Conservation (phyloP, 805 yeast species). For the Kazachstania kunashirensis region DNA sequence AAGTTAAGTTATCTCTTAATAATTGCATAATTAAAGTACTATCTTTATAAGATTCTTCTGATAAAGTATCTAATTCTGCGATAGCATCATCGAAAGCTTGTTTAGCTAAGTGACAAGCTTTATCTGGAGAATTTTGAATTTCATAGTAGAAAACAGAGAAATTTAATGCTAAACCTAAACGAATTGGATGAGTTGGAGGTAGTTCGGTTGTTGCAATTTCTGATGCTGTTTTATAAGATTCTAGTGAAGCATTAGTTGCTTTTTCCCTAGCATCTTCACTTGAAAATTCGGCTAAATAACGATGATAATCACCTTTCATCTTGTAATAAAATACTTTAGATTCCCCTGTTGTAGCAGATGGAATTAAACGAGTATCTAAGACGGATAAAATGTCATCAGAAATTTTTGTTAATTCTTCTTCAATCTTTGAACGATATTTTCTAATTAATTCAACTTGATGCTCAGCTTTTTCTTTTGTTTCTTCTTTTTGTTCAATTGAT, state of each 20-base stretch:
- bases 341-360: slow-evolving; percentile 89
- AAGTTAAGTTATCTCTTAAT: slow-evolving; percentile 91
- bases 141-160: slow-evolving; percentile 96
- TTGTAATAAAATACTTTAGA: slow-evolving; percentile 94
- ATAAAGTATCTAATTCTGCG: slow-evolving; percentile 91
- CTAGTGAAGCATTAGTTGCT: slow-evolving; percentile 83
- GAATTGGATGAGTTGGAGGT: slow-evolving; percentile 95
- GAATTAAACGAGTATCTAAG: slow-evolving; percentile 76
- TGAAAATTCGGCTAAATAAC: slow-evolving; percentile 94
- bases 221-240: slow-evolving; percentile 87
- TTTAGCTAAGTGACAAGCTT: slow-evolving; percentile 96
- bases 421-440: slow-evolving; percentile 88
- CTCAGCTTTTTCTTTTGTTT: slow-evolving; percentile 76
- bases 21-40: slow-evolving; percentile 96
- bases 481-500: slow-evolving; percentile 94
- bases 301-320: slow-evolving; percentile 98
- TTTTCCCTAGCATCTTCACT: slow-evolving; percentile 79
- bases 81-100: slow-evolving; percentile 98
- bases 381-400: slow-evolving; percentile 87
- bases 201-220: slow-evolving; percentile 91
- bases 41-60: slow-evolving; percentile 96
- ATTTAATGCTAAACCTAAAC: slow-evolving; percentile 92
- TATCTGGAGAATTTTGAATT: slow-evolving; percentile 92
- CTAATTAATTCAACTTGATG: slow-evolving; percentile 79
- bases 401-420: slow-evolving; percentile 77